These are phyloP conservation scores for Geranomyces variabilis DNA, from an alignment of 192 early-diverging fungal species.

Conservation along the genomic window DNA sequence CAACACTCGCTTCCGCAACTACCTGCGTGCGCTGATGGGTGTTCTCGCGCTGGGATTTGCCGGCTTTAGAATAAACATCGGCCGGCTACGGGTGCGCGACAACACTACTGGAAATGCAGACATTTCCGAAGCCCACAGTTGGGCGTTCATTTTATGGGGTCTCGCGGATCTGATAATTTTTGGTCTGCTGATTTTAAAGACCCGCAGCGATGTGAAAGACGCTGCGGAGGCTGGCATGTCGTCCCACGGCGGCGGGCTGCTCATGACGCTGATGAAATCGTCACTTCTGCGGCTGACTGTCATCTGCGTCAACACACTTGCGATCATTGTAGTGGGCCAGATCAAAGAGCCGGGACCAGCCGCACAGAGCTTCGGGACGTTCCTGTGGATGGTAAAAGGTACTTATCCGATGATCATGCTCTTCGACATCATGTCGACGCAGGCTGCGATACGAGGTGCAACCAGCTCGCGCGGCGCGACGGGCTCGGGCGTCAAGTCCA, in stretches of 20 bases:
- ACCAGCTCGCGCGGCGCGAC: neutral
- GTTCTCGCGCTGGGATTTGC: neutral
- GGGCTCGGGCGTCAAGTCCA: neutral
- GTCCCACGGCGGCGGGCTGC: neutral
- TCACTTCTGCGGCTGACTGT: neutral
- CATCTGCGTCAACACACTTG: slow-evolving; percentile 5
- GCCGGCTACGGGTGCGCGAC: slow-evolving; percentile 9
- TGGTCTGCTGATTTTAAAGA: neutral
- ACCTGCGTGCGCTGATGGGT: slow-evolving; percentile 1
- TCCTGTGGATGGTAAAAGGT: slow-evolving; percentile 13
- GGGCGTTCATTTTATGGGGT: slow-evolving; percentile 13
- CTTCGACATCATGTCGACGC: slow-evolving; percentile 10
- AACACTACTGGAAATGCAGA: neutral
- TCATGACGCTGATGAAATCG: slow-evolving; percentile 11
- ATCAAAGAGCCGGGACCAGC: neutral
- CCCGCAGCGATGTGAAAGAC: neutral
- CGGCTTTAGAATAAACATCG: slow-evolving; percentile 10
- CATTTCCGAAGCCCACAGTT: slow-evolving; percentile 14
- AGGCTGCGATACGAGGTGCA: neutral
- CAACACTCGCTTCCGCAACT: neutral
- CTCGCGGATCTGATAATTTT: slow-evolving; percentile 4
- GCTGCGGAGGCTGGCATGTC: neutral
- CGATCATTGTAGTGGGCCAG: slow-evolving; percentile 1
- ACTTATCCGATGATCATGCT: slow-evolving; percentile 14
- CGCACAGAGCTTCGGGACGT: neutral